These are phyloP conservation scores for Phallus indusiatus DNA, from an alignment of 768 basidiomycete species.

Conservation along the genomic window DNA sequence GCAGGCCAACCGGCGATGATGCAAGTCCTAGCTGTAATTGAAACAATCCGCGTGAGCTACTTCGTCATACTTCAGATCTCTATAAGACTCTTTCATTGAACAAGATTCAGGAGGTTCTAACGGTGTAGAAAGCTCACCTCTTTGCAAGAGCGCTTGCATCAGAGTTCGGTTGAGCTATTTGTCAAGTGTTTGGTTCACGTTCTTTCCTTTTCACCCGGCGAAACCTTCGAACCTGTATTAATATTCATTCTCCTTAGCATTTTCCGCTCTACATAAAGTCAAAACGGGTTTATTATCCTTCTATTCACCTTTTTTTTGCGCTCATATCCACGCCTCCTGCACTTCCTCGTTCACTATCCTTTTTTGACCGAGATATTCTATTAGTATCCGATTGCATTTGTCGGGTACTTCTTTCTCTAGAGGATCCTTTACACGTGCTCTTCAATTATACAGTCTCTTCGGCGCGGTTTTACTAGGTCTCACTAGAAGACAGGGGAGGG, in stretches of 20 bases:
- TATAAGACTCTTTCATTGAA: background rate
- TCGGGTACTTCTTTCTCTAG: background rate
- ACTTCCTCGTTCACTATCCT: too few relatives aligned
- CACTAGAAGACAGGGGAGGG: background rate
- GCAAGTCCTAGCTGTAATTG: too few relatives aligned
- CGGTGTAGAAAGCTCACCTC: background rate
- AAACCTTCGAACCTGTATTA: background rate
- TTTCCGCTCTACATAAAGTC: too few relatives aligned
- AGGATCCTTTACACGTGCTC: background rate
- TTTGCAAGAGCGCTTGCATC: background rate
- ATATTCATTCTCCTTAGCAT: too few relatives aligned
- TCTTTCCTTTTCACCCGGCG: background rate
- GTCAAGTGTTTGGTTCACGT: background rate
- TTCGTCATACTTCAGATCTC: too few relatives aligned
- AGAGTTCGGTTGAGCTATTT: background rate
- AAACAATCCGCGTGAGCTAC: too few relatives aligned
- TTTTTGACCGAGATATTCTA: too few relatives aligned
- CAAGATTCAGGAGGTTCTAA: background rate
- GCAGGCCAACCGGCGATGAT: too few relatives aligned
- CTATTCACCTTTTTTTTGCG: too few relatives aligned
- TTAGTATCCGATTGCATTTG: too few relatives aligned
- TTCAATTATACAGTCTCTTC: background rate
- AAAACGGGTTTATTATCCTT: too few relatives aligned
- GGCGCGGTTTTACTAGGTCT: background rate
- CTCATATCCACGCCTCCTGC: too few relatives aligned